Percentiles rank a stretch among this genome's conserved stretches.
Conservation (phyloP, 768 basidiomycete genomes). For the Trametes gibbosa region DNA sequence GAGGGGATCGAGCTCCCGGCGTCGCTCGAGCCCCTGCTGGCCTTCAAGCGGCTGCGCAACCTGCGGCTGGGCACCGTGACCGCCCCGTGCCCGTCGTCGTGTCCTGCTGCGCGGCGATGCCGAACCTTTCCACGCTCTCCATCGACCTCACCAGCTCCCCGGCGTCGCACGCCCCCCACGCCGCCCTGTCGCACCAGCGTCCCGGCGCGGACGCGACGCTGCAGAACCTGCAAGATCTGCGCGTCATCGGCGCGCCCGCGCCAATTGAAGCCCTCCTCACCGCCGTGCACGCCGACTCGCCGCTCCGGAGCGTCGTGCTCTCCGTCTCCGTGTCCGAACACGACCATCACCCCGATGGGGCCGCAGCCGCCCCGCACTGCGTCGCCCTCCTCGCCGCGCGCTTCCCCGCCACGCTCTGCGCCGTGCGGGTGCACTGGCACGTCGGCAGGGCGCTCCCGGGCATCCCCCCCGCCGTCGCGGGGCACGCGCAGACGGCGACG, state of each 20-base stretch:
- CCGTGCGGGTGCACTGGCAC: conserved; percentile 2
- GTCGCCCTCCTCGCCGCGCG: neutral
- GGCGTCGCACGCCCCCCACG: no score
- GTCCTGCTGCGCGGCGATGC: conserved; percentile 7
- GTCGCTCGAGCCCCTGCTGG: neutral
- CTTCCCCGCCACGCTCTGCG: conserved; percentile 2
- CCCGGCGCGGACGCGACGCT: neutral
- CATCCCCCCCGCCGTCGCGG: no score
- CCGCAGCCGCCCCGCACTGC: conserved; percentile 1
- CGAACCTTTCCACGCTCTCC: conserved; percentile 1
- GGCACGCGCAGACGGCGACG: no score
- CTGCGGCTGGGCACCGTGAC: conserved; percentile 4
- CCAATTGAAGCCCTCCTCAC: conserved; percentile 3
- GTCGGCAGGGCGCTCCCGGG: no score
- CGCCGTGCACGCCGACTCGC: neutral
- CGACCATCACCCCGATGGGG: conserved; percentile 3
- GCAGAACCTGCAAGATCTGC: neutral
- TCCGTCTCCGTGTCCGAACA: neutral
- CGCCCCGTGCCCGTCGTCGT: conserved; percentile 1
- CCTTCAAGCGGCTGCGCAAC: conserved; percentile 6
- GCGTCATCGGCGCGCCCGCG: conserved; percentile 2
- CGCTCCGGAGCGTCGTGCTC: neutral
- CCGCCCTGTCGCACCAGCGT: no score
- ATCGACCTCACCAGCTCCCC: neutral
- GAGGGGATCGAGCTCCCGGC: conserved; percentile 6